These are phyloP conservation scores for Noccaea caerulescens DNA, from an alignment of 345 rosid species.

Conservation along the genomic window DNA sequence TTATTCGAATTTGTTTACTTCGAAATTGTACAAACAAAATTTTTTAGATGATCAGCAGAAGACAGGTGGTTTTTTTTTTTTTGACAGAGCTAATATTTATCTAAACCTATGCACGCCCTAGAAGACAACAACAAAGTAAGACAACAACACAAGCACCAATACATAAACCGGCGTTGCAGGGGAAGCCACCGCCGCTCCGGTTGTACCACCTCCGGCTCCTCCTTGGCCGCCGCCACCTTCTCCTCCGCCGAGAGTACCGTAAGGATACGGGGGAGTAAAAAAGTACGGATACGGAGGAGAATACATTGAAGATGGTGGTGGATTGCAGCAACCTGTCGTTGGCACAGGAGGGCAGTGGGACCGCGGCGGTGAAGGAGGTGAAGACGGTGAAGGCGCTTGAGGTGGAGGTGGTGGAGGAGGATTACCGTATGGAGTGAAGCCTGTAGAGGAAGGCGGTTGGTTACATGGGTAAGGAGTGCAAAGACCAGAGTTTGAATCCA, in stretches of 20 bases:
- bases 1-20: slow-evolving; percentile 22
- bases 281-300: slow-evolving; percentile 45
- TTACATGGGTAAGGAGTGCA: slow-evolving; percentile 49
- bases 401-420: slow-evolving; percentile 35
- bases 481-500: slow-evolving; percentile 23
- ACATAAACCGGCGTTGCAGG: slow-evolving; percentile 12
- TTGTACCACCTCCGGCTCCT: slow-evolving; percentile 25
- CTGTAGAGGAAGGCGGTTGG: slow-evolving; percentile 43
- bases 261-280: slow-evolving; percentile 44
- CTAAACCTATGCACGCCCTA: slow-evolving; percentile 27
- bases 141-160: slow-evolving; percentile 28
- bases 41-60: slow-evolving; percentile 2
- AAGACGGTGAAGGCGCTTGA: not conserved
- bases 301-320: slow-evolving; percentile 38
- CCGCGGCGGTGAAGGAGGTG: slow-evolving; percentile 31
- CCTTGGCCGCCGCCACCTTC: slow-evolving; percentile 23
- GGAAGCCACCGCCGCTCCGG: slow-evolving; percentile 24
- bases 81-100: not conserved
- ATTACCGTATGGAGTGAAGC: slow-evolving; percentile 36
- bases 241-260: slow-evolving; percentile 40
- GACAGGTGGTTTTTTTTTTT: slow-evolving; percentile 5
- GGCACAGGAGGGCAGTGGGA: slow-evolving; percentile 45
- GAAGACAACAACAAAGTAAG: slow-evolving; percentile 13
- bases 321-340: slow-evolving; percentile 40
- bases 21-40: slow-evolving; percentile 14